These are phyloP conservation scores for Pichia sp. DNA, from an alignment of 1,139 yeast species.

Conservation along the genomic window DNA sequence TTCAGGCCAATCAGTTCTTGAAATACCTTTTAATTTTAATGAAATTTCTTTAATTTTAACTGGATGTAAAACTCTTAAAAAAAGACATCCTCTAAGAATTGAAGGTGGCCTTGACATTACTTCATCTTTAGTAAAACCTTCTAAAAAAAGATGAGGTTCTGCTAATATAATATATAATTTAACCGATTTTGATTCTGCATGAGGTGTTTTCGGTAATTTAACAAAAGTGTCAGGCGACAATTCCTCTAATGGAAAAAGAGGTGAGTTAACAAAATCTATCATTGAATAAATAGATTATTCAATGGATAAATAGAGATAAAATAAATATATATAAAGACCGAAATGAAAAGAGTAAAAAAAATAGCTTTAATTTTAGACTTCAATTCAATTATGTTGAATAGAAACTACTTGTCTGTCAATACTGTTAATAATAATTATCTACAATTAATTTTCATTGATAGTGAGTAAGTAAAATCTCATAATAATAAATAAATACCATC, in stretches of 20 bases:
- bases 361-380: too few relatives aligned
- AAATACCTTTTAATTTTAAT: conserved; percentile 61
- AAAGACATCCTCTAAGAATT: conserved; percentile 73
- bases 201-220: conserved; percentile 45
- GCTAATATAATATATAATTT: conserved; percentile 58
- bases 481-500: too few relatives aligned
- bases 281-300: not conserved
- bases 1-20: conserved; percentile 96
- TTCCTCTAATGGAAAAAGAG: conserved; percentile 31
- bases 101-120: conserved; percentile 70
- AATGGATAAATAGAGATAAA: too few relatives aligned
- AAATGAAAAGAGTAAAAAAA: too few relatives aligned
- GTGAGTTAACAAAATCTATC: conserved; percentile 22
- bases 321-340: too few relatives aligned
- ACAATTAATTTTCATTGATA: too few relatives aligned
- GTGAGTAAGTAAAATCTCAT: too few relatives aligned
- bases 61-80: conserved; percentile 65
- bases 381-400: too few relatives aligned
- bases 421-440: too few relatives aligned
- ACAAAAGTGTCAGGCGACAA: conserved; percentile 33
- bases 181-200: conserved; percentile 41
- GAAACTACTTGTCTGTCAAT: too few relatives aligned
- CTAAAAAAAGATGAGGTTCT: conserved; percentile 72
- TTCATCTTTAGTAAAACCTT: conserved; percentile 71
- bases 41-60: conserved; percentile 66